Conservation (phyloP, 257 asterid genomes). For the Jacaranda copaia region DNA sequence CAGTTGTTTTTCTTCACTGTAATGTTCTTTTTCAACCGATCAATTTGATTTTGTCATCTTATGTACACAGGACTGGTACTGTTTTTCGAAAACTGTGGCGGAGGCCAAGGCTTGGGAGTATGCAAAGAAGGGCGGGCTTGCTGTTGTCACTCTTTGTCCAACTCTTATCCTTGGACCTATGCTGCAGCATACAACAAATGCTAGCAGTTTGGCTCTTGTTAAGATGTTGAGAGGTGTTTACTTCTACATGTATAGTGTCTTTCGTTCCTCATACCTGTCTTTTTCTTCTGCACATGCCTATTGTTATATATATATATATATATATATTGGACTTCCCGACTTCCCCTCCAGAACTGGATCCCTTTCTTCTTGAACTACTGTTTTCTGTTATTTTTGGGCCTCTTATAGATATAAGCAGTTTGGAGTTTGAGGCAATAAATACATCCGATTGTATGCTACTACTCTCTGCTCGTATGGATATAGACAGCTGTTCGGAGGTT, state of each 20-base stretch:
- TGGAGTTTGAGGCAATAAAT: too few species aligned
- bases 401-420: too few species aligned
- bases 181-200: constrained; percentile 60
- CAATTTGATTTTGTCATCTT: constrained; percentile 4
- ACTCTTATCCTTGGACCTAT: constrained; percentile 71
- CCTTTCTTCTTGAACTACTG: too few species aligned
- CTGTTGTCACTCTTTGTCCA: constrained; percentile 69
- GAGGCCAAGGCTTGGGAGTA: constrained; percentile 74
- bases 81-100: constrained; percentile 73
- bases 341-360: too few species aligned
- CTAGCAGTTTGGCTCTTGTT: constrained; percentile 67
- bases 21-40: neutral
- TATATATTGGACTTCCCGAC: too few species aligned
- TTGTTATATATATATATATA: too few species aligned
- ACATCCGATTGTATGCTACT: too few species aligned
- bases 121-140: constrained; percentile 62
- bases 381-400: too few species aligned
- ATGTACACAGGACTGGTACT: constrained; percentile 78
- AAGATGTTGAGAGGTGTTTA: constrained; percentile 70
- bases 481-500: too few species aligned
- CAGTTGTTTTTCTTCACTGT: neutral
- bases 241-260: neutral
- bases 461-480: too few species aligned
- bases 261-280: neutral
- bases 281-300: neutral